Conservation (phyloP, 441 rosid genomes). For the Erodium trifolium region DNA sequence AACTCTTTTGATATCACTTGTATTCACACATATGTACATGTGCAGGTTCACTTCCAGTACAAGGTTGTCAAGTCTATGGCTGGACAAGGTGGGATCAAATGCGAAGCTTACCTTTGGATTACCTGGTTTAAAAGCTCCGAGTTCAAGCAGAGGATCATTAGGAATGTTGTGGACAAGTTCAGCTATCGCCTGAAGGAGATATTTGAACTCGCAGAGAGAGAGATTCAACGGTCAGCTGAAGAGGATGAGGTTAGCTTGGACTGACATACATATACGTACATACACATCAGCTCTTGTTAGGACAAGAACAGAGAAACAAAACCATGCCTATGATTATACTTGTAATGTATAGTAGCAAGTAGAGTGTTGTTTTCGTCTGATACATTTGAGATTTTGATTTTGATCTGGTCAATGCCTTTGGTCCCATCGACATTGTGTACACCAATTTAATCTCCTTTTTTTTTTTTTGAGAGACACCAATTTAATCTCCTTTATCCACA, state of each 20-base stretch:
- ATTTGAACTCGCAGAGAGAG: slow-evolving; percentile 47
- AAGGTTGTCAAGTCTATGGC: slow-evolving; percentile 32
- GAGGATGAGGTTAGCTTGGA: neutral
- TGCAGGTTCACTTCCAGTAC: slow-evolving; percentile 53
- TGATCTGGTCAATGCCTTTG: neutral
- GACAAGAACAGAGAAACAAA: neutral
- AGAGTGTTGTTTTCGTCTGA: too few relatives aligned
- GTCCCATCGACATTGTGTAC: too few relatives aligned
- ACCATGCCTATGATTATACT: neutral
- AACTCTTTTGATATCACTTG: neutral
- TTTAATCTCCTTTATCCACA: too few relatives aligned
- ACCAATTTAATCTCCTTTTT: too few relatives aligned
- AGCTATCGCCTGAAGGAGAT: slow-evolving; percentile 42
- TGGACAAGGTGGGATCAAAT: slow-evolving; percentile 42
- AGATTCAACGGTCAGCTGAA: slow-evolving; percentile 27
- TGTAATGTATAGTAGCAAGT: too few relatives aligned
- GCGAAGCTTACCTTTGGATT: slow-evolving; percentile 44
- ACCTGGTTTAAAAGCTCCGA: slow-evolving; percentile 62
- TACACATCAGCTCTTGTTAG: neutral
- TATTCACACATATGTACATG: neutral
- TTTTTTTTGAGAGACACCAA: too few relatives aligned
- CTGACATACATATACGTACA: neutral
- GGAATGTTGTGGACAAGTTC: slow-evolving; percentile 53
- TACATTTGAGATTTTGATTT: neutral
- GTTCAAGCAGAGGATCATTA: slow-evolving; percentile 60